Evolutionary conservation across 805 yeast species (phyloP).

Genomic region (Candida dajiaensis): DNA sequence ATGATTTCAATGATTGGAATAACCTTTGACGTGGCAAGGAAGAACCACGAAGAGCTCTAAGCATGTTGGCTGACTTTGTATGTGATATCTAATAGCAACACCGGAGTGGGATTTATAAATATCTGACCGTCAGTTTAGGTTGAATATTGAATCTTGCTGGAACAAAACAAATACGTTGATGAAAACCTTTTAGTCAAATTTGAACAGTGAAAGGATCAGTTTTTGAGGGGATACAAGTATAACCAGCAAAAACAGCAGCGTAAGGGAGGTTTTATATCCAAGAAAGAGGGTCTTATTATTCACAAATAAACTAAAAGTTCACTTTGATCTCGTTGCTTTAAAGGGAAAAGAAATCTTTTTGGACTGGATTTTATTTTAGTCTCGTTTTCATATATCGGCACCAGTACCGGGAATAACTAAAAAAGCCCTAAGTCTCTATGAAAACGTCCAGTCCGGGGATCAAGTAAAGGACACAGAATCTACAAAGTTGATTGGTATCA

Average conservation of each 20-base stretch:
- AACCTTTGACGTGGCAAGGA: slow-evolving; percentile 20
- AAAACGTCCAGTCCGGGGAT: neutral
- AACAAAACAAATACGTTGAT: neutral
- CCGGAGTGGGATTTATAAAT: neutral
- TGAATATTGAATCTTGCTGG: neutral
- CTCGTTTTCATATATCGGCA: neutral
- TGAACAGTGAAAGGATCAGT: neutral
- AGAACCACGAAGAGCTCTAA: slow-evolving; percentile 21
- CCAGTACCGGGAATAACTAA: neutral
- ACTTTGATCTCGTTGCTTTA: neutral
- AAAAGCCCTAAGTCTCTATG: neutral
- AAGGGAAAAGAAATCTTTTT: neutral
- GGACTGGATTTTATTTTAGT: neutral
- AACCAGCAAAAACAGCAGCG: neutral
- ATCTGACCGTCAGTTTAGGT: neutral
- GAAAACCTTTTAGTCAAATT: neutral
- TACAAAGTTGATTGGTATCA: neutral
- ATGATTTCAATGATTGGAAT: slow-evolving; percentile 8
- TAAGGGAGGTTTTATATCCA: neutral
- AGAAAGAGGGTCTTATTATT: neutral
- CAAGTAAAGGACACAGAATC: neutral
- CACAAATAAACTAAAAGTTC: neutral
- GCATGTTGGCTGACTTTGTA: slow-evolving; percentile 12
- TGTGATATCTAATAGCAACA: neutral
- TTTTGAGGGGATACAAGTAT: neutral